phyloP scores from a whole-genome alignment of 345 rosid species.

The Boechera divaricarpa region DNA sequence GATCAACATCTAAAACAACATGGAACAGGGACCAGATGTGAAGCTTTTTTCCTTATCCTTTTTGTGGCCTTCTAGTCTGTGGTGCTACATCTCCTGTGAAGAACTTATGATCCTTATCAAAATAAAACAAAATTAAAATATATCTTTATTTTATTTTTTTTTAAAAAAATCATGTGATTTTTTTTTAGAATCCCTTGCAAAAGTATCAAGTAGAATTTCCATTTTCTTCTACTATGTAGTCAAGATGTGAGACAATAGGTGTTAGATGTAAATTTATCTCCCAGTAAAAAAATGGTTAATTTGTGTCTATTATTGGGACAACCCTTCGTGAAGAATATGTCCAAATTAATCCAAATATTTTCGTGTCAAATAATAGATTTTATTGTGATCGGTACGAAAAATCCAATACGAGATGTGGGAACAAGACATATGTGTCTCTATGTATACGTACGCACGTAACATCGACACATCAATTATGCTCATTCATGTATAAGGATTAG shows the following conservation, averaged over 20 bases:
- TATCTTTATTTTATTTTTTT: too few species aligned
- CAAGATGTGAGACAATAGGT: not conserved
- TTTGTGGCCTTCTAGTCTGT: slow-evolving; percentile 65
- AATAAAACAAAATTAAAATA: not conserved
- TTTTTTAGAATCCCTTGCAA: not conserved
- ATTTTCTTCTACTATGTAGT: slow-evolving; percentile 8
- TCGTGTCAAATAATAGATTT: slow-evolving; percentile 20
- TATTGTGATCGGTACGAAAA: slow-evolving; percentile 19
- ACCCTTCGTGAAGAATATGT: not conserved
- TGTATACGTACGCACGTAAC: slow-evolving; percentile 27
- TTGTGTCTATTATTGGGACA: slow-evolving; percentile 9
- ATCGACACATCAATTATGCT: slow-evolving; percentile 26
- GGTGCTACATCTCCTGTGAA: slow-evolving; percentile 56
- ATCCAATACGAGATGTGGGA: slow-evolving; percentile 22
- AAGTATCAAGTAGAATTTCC: not conserved
- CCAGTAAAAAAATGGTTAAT: not conserved
- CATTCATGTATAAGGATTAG: slow-evolving; percentile 25
- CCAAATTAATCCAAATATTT: slow-evolving; percentile 27
- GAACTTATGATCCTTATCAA: slow-evolving; percentile 59
- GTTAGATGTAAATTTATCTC: not conserved
- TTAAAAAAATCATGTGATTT: not conserved
- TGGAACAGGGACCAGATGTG: slow-evolving; percentile 10
- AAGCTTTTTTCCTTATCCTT: slow-evolving; percentile 51
- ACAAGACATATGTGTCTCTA: slow-evolving; percentile 16
- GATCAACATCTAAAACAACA: slow-evolving; percentile 35